Evolutionary conservation across 2,329 filamentous ascomycete species (phyloP).

Genomic region (Chrysoporthe puriensis): DNA sequence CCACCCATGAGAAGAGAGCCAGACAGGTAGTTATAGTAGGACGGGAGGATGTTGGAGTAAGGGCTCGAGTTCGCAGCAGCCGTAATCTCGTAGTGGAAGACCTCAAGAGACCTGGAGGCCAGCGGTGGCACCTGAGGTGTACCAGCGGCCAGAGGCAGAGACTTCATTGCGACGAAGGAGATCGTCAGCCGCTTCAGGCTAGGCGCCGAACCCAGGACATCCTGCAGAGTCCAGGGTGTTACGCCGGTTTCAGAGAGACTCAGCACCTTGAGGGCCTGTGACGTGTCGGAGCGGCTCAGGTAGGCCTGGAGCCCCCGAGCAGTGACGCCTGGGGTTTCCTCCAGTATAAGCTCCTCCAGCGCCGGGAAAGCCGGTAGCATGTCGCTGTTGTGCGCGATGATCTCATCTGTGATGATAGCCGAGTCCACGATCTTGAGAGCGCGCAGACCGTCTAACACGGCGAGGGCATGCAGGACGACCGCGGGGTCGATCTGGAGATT

Average conservation of each 20-base stretch:
- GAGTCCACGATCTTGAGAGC: constrained; percentile 77
- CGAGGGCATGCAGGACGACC: constrained; percentile 72
- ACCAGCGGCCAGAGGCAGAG: constrained; percentile 52
- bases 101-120: constrained; percentile 68
- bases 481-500: constrained; percentile 71
- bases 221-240: constrained; percentile 61
- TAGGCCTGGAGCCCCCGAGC: constrained; percentile 71
- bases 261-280: constrained; percentile 66
- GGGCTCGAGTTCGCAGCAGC: constrained; percentile 59
- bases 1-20: constrained; percentile 77
- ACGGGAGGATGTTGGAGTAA: constrained; percentile 57
- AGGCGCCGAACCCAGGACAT: constrained; percentile 61
- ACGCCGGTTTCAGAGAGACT: constrained; percentile 75
- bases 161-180: constrained; percentile 52
- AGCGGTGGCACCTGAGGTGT: constrained; percentile 61
- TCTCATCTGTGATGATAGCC: constrained; percentile 72
- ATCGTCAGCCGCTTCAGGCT: constrained; percentile 61
- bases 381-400: constrained; percentile 66
- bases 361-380: constrained; percentile 74
- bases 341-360: constrained; percentile 73
- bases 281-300: constrained; percentile 63
- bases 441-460: constrained; percentile 66
- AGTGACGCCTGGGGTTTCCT: constrained; percentile 73
- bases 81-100: constrained; percentile 83
- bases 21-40: constrained; percentile 85